These are phyloP conservation scores for Quercus rubra DNA, from an alignment of 306 rosid genomes.

Conservation along the genomic window DNA sequence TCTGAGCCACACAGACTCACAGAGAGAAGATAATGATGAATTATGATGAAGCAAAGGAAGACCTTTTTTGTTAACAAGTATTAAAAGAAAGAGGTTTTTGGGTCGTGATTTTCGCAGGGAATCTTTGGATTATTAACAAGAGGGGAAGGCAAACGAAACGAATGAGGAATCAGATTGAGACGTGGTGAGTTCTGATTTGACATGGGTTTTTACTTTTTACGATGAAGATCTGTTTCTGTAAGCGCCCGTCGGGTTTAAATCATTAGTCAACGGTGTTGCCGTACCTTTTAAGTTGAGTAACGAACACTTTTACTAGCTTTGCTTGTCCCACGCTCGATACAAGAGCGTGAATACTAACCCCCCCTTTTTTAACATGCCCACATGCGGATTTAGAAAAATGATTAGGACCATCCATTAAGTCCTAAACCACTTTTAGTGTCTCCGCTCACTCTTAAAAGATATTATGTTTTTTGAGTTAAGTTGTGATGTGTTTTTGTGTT, in stretches of 20 bases:
- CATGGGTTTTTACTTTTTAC: background rate
- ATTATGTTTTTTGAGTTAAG: fast-evolving
- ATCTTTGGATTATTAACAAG: background rate
- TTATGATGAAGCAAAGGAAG: background rate
- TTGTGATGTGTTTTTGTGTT: fast-evolving
- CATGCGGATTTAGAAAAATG: no score
- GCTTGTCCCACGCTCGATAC: no score
- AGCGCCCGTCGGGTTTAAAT: no score
- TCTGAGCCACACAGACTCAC: background rate
- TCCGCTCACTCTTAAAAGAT: no score
- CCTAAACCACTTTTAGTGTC: no score
- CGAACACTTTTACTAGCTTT: no score
- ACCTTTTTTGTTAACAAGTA: background rate
- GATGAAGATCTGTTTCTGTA: no score
- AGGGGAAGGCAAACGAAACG: background rate
- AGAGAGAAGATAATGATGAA: background rate
- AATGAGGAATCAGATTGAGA: background rate
- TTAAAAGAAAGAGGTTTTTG: background rate
- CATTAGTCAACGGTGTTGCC: no score
- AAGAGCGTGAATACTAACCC: no score
- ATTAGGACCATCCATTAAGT: no score
- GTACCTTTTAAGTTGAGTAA: no score
- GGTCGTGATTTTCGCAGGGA: background rate
- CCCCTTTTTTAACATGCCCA: no score
- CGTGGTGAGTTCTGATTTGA: conserved; percentile 1